Evolutionary conservation across 2,329 filamentous ascomycete genomes (phyloP).

Genomic region (Fusarium euwallaceae): DNA sequence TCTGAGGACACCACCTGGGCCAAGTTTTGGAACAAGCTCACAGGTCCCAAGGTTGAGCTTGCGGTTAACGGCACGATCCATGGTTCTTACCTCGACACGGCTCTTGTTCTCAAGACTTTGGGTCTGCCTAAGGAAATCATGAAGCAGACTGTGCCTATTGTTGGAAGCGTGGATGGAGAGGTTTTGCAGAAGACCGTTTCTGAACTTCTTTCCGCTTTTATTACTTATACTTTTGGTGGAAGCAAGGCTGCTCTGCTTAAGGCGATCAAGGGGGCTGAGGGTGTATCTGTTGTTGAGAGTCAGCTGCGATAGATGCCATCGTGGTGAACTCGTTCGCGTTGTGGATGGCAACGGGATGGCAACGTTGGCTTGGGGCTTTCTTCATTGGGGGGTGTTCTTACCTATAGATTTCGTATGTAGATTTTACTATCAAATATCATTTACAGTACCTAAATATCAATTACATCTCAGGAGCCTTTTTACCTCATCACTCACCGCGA

Average conservation of each 20-base stretch:
- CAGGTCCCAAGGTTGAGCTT: slow-evolving; percentile 43
- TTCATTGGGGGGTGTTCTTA: neutral
- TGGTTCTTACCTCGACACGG: slow-evolving; percentile 50
- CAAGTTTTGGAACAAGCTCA: slow-evolving; percentile 46
- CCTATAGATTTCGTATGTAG: neutral
- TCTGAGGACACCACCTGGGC: slow-evolving; percentile 51
- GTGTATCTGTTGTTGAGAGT: slow-evolving; percentile 36
- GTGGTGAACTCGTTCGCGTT: neutral
- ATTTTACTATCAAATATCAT: neutral
- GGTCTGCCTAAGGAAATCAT: slow-evolving; percentile 28
- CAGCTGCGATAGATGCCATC: slow-evolving; percentile 5
- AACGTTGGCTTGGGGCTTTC: neutral
- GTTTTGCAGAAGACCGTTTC: slow-evolving; percentile 39
- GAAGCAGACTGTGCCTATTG: neutral
- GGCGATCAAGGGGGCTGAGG: slow-evolving; percentile 12
- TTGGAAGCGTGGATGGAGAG: slow-evolving; percentile 30
- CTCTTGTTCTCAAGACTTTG: slow-evolving; percentile 44
- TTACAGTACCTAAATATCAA: neutral
- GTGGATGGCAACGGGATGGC: neutral
- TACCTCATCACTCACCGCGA: neutral
- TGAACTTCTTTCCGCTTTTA: slow-evolving; percentile 39
- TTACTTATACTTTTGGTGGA: slow-evolving; percentile 34
- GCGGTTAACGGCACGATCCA: slow-evolving; percentile 46
- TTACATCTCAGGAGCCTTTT: neutral
- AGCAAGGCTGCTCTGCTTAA: slow-evolving; percentile 14